A percentile compares a stretch with the other conserved stretches of the same genome.
These are phyloP conservation scores for Penicillium aurantiogriseum DNA, from an alignment of 2,329 filamentous ascomycete genomes.

Conservation along the genomic window DNA sequence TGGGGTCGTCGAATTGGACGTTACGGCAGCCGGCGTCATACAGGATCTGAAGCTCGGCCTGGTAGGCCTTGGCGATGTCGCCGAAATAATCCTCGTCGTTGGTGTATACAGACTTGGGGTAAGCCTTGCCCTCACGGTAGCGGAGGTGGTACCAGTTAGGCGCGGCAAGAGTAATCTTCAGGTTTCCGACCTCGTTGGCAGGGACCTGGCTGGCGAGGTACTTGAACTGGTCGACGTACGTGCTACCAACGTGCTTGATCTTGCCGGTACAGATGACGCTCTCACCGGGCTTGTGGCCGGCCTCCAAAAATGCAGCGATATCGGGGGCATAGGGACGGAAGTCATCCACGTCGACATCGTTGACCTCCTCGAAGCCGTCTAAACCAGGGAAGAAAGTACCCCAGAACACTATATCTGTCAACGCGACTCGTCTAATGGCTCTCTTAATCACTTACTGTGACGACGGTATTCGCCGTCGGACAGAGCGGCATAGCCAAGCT, in stretches of 20 bases:
- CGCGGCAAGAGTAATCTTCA: conserved; percentile 67
- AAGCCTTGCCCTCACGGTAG: conserved; percentile 56
- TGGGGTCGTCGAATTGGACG: conserved; percentile 67
- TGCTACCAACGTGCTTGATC: conserved; percentile 57
- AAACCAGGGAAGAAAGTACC: conserved; percentile 56
- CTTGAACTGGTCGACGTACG: conserved; percentile 59
- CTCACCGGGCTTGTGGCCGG: conserved; percentile 55
- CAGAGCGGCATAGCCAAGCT: conserved; percentile 61
- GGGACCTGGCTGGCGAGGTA: conserved; percentile 60
- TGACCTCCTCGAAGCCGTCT: conserved; percentile 55
- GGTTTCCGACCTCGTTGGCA: conserved; percentile 60
- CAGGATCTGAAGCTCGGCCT: conserved; percentile 59
- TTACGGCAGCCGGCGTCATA: conserved; percentile 64
- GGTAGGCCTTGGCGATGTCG: conserved; percentile 65
- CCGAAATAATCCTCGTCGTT: conserved; percentile 63
- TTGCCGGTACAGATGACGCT: conserved; percentile 59
- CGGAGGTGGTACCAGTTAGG: conserved; percentile 70
- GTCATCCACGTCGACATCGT: conserved; percentile 49
- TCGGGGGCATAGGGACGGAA: conserved; percentile 62
- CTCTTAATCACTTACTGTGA: conserved; percentile 36
- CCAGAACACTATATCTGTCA: conserved; percentile 51
- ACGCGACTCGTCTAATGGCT: background rate
- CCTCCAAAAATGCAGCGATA: conserved; percentile 61
- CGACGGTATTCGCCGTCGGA: conserved; percentile 67
- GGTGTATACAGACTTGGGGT: conserved; percentile 56